These are phyloP conservation scores for Leishmania amazonensis DNA, from an alignment of 208 protist species.

Conservation along the genomic window DNA sequence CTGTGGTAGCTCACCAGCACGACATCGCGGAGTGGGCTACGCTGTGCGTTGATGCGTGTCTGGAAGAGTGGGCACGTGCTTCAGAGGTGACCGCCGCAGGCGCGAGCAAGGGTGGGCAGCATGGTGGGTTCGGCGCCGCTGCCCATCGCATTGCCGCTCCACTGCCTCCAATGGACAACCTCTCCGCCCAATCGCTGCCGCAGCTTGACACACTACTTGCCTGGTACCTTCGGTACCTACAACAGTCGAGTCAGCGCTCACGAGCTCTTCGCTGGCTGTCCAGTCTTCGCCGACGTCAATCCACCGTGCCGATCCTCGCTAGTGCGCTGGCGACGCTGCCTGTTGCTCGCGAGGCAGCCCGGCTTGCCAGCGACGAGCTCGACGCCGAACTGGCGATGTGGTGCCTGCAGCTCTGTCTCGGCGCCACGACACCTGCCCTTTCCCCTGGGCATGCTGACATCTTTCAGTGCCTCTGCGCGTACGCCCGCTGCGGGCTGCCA, in stretches of 20 bases:
- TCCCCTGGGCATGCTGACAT: slow-evolving; percentile 52
- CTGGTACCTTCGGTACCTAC: slow-evolving; percentile 31
- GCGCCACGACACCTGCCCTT: slow-evolving; percentile 25
- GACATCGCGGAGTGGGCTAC: slow-evolving; percentile 38
- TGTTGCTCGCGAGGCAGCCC: slow-evolving; percentile 27
- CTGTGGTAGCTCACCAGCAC: slow-evolving; percentile 23
- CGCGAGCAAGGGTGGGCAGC: not conserved
- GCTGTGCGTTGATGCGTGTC: slow-evolving; percentile 30
- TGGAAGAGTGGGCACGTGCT: slow-evolving; percentile 18
- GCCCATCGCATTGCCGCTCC: slow-evolving; percentile 4
- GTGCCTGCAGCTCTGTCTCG: slow-evolving; percentile 47
- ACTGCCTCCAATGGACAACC: not conserved
- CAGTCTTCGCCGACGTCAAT: slow-evolving; percentile 11
- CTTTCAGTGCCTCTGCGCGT: slow-evolving; percentile 59
- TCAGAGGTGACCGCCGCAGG: not conserved
- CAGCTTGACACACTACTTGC: slow-evolving; percentile 28
- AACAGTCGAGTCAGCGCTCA: slow-evolving; percentile 22
- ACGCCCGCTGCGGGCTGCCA: slow-evolving; percentile 57
- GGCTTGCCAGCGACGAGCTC: slow-evolving; percentile 28
- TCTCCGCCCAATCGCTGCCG: slow-evolving; percentile 8
- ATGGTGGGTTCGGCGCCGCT: not conserved
- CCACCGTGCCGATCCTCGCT: slow-evolving; percentile 7
- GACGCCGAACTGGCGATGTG: slow-evolving; percentile 33
- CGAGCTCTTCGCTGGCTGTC: slow-evolving; percentile 27
- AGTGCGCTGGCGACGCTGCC: slow-evolving; percentile 18